Evolutionary conservation across 1,284 basidiomycete genomes (phyloP).

Genomic region (Gymnopus androsaceus): DNA sequence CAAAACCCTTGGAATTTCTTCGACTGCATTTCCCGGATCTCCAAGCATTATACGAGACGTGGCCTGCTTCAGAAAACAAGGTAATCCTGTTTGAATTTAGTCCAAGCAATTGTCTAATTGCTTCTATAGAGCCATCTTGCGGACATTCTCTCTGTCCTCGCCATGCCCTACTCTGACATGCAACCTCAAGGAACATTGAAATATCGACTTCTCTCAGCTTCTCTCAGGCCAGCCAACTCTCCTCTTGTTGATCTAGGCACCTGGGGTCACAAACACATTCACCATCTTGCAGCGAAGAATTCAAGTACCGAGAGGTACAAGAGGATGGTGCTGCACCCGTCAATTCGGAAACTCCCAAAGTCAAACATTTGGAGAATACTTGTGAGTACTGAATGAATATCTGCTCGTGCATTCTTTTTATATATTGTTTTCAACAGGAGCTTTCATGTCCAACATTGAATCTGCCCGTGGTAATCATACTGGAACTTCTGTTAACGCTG

Average conservation of each 20-base stretch:
- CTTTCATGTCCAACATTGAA: constrained; percentile 76
- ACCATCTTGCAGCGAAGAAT: constrained; percentile 98
- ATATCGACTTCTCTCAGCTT: constrained; percentile 85
- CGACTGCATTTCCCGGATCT: constrained; percentile 93
- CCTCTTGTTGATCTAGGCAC: constrained; percentile 85
- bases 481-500: constrained; percentile 97
- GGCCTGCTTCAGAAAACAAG: constrained; percentile 80
- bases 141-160: constrained; percentile 97
- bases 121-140: constrained; percentile 81
- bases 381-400: constrained; percentile 53
- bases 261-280: constrained; percentile 99
- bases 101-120: constrained; percentile 19
- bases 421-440: constrained; percentile 40
- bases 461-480: constrained; percentile 95
- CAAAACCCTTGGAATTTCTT: constrained; percentile 98
- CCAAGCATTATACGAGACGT: constrained; percentile 79
- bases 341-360: constrained; percentile 24
- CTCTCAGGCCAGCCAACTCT: constrained; percentile 62
- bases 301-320: constrained; percentile 56
- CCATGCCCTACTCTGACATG: constrained; percentile 99
- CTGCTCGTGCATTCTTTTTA: background rate
- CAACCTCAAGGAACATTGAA: constrained; percentile 91
- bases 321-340: constrained; percentile 41
- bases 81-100: constrained; percentile 40
- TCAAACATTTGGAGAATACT: constrained; percentile 82